Base-by-base conservation (phyloP, 2,329 filamentous ascomycete species). In the Eutypella sp. region DNA sequence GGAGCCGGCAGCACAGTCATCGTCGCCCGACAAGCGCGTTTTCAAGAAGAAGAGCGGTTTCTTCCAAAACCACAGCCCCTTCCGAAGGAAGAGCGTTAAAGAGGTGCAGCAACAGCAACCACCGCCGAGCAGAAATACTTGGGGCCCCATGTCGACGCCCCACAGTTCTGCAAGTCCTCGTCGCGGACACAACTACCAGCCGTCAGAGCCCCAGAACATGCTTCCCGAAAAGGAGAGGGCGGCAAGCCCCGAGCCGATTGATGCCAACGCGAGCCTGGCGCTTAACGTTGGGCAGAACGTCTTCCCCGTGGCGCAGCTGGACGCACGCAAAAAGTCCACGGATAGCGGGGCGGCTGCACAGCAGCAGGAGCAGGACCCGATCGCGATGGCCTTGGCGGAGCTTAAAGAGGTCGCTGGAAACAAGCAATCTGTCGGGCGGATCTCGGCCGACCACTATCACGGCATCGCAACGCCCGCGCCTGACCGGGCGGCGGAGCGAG, bases 241-340 rank as follows among this genome's bases (percentile, higher is more conserved):
- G 8, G 68, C 70, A 13, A 95, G 89, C 58, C 89, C 89, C 3
- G 89, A 95, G 44, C 87, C 87, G 1, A 91, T 93, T 31, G 93
- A 96, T 61, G 91, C 92, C 46, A 85, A 93, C 51, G 90, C 92
- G 33, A 96, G 87, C 63, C 84, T 97, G 57, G 92, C 95, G 50
- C 76, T 99, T 23, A 96, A 96, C 58, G 81, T 99, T 45, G 93
- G 93, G 7, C 89, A 95, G 58, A 99, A 99, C 58, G 89, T 99
- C 10, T 96, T 99, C 59, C 84, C 95, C 46, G 92, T 99, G 9
- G 86, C 87, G 11, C 86, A 86, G 8, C 85, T 89, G 0, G 87
- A 92, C 48, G 78, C 75, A 53, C 76, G 75, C 51, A 74, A 66
- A 37, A 72, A 73, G 36, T 61, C 69, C 10, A 61, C 60, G 5